These are phyloP conservation scores for Salix suchowensis DNA, from an alignment of 345 rosid species.

Conservation along the genomic window DNA sequence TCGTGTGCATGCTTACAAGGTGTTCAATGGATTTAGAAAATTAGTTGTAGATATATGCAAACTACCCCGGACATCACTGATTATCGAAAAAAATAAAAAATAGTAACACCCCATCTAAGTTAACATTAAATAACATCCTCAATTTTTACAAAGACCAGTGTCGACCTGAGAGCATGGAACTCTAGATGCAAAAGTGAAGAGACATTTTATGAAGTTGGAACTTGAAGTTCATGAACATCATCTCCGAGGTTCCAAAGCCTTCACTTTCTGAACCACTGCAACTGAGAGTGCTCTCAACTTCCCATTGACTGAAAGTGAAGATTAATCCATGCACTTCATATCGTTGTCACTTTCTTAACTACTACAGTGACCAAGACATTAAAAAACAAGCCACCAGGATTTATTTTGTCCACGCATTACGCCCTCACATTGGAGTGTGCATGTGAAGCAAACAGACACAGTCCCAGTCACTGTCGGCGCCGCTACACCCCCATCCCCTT, in stretches of 20 bases:
- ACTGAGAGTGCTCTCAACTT: not conserved
- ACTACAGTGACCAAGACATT: not conserved
- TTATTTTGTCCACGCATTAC: not conserved
- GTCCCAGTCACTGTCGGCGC: slow-evolving; percentile 4
- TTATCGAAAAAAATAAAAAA: no score
- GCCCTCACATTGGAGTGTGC: not conserved
- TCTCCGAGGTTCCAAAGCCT: no score
- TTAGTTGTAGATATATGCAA: fast-evolving
- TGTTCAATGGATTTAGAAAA: fast-evolving
- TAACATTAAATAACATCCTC: no score
- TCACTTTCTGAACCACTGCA: not conserved
- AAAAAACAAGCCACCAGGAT: not conserved
- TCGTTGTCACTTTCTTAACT: not conserved
- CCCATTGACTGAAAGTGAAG: not conserved
- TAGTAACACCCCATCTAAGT: not conserved
- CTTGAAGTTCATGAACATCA: no score
- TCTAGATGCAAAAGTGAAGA: not conserved
- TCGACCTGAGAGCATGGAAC: not conserved
- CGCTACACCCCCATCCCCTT: not conserved
- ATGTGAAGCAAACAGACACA: slow-evolving; percentile 16
- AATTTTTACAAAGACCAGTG: not conserved
- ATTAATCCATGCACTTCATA: not conserved
- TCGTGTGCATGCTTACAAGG: fast-evolving
- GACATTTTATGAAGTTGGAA: no score
- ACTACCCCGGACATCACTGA: fast-evolving